Conservation (phyloP, 2,329 filamentous ascomycete species). For the Colletotrichum viniferum region DNA sequence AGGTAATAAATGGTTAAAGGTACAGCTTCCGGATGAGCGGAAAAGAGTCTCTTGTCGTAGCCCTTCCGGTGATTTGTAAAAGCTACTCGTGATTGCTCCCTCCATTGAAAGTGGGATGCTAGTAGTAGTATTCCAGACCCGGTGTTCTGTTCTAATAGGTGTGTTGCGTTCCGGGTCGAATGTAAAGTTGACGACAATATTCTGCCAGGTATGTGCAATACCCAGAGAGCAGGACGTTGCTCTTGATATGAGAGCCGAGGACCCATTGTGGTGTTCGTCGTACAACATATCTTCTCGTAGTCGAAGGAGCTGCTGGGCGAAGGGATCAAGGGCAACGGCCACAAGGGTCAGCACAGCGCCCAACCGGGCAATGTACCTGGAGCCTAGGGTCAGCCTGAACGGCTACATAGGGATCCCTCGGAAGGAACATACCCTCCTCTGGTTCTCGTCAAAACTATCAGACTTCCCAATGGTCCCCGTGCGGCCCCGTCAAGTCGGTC, state of each 20-base stretch:
- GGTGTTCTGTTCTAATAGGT: no score
- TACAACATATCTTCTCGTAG: neutral
- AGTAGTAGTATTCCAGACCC: neutral
- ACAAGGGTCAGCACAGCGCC: neutral
- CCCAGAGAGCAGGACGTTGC: no score
- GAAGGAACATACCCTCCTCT: no score
- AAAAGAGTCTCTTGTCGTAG: neutral
- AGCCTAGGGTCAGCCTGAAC: no score
- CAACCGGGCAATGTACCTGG: neutral
- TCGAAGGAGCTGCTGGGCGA: neutral
- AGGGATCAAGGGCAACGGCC: neutral
- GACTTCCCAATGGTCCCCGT: neutral
- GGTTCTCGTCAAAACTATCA: neutral
- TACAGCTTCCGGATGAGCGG: constrained; percentile 22
- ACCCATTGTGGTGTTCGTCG: no score
- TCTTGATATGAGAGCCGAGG: neutral
- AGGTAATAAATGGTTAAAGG: constrained; percentile 20
- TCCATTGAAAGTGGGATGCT: neutral
- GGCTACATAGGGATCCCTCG: no score
- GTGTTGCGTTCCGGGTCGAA: no score
- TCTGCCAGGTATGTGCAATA: no score
- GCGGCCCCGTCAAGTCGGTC: neutral
- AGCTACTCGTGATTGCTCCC: constrained; percentile 13
- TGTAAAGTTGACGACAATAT: no score
- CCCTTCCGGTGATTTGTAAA: neutral